A percentile compares a stretch with the other conserved stretches of the same genome.
These are phyloP conservation scores for Irpex sp. DNA, from an alignment of 1,284 basidiomycete genomes.

Conservation along the genomic window DNA sequence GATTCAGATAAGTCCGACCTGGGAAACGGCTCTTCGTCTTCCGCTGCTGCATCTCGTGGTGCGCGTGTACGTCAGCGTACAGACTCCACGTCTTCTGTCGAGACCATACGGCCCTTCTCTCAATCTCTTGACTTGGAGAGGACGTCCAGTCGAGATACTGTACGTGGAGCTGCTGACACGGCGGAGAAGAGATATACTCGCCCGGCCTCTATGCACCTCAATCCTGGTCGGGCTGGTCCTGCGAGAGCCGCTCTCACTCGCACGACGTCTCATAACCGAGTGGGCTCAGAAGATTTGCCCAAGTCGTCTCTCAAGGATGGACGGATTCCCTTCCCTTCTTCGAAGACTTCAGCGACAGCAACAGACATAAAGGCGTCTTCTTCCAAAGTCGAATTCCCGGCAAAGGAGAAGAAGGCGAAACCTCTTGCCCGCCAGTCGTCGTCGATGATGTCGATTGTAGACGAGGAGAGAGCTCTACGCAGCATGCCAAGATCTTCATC, in stretches of 20 bases:
- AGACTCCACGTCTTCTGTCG: neutral
- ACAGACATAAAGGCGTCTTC: too few species aligned
- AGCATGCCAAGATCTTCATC: neutral
- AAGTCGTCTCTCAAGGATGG: neutral
- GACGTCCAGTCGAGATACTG: neutral
- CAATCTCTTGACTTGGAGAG: neutral
- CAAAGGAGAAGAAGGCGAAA: neutral
- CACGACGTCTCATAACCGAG: neutral
- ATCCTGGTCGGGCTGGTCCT: neutral
- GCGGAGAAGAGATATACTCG: neutral
- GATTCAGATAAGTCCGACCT: neutral
- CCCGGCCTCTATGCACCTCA: neutral
- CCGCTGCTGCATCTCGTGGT: neutral
- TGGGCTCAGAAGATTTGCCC: neutral
- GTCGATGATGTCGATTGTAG: neutral
- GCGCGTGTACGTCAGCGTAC: neutral
- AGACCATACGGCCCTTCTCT: neutral
- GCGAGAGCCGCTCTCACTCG: neutral
- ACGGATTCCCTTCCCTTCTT: neutral
- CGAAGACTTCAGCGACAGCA: neutral
- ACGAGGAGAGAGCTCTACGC: neutral
- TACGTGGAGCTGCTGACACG: neutral
- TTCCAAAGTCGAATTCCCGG: neutral
- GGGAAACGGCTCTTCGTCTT: neutral
- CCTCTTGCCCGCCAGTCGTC: neutral